Evolutionary conservation across 2,329 filamentous ascomycete genomes (phyloP), one percentile per base, ranked within the genome.

Genomic region (Diaporthe eres): DNA sequence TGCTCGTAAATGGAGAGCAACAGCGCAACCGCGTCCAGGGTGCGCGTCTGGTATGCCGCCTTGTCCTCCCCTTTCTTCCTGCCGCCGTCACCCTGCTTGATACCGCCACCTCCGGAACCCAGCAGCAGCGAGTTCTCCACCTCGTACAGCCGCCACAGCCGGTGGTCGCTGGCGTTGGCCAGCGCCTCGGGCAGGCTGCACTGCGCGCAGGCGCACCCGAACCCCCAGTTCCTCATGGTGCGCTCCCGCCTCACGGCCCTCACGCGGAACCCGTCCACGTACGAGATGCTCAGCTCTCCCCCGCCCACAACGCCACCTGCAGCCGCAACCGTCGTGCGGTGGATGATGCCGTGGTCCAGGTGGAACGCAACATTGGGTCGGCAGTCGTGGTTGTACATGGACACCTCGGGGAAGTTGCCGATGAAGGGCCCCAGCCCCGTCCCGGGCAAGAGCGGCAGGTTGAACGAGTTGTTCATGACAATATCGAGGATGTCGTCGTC

Each of bases 201-300:
- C 44, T 84, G 83, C 1, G 78, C 47, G 76, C 85, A 87, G 1
- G 79, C 77, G 75, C 85, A 87, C 2, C 78, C 82, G 74, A 87
- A 87, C n/a, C 84, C 82, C 75, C 86, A 85, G 9, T 82, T 83
- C 12, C 81, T 74, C 25, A 76, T 72, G 8, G 85, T 79, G 63
- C 82, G 79, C 0, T 78, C 77, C 75, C 83, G 82, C 28, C 85
- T 81, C 1, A 76, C 74, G 1, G 76, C 70, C 3, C 80, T 80
- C 6, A 74, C 77, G n/a, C 83, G 81, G 6, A 86, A 78, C 0
- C 84, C 82, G 17, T 82, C 82, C 19, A 84, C 83, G 57, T 86
- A 87, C n/a, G 85, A 82, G 34, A 86, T 85, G 0, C 81, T 84
- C 9, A 87, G 83, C 75, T 87, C 85, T 65, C 85, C 84, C 17